Conservation (phyloP, 768 basidiomycete genomes). For the Amanita exitialis region DNA sequence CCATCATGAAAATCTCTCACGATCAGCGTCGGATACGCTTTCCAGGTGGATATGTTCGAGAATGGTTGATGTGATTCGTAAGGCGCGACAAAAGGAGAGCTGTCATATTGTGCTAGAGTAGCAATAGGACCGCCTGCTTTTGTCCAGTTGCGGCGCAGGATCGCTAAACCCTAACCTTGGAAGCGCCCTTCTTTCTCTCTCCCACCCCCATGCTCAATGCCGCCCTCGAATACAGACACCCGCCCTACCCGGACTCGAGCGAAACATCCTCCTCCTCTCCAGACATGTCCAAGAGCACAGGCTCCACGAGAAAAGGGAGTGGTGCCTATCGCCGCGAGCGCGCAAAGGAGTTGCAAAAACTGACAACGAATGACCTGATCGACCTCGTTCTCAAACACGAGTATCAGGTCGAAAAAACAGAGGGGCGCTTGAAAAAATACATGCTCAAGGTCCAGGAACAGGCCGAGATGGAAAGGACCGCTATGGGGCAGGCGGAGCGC, state of each 20-base stretch:
- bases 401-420: not conserved
- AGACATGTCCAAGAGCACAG: no score
- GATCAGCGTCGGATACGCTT: no score
- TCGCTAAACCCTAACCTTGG: not conserved
- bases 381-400: conserved; percentile 3
- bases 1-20: no score
- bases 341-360: conserved; percentile 1
- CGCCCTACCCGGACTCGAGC: not conserved
- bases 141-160: not conserved
- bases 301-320: not conserved
- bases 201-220: not conserved
- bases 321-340: not conserved
- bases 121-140: not conserved
- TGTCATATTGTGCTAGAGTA: no score
- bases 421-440: not conserved
- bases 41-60: no score
- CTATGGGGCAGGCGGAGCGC: not conserved
- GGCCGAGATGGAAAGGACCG: not conserved
- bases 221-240: not conserved
- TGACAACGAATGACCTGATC: not conserved
- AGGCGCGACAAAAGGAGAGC: no score
- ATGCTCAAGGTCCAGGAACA: conserved; percentile 1
- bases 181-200: not conserved
- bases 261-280: not conserved
- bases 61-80: no score